Conservation (phyloP, 805 yeast species). For the Dipodascopsis uninucleata region DNA sequence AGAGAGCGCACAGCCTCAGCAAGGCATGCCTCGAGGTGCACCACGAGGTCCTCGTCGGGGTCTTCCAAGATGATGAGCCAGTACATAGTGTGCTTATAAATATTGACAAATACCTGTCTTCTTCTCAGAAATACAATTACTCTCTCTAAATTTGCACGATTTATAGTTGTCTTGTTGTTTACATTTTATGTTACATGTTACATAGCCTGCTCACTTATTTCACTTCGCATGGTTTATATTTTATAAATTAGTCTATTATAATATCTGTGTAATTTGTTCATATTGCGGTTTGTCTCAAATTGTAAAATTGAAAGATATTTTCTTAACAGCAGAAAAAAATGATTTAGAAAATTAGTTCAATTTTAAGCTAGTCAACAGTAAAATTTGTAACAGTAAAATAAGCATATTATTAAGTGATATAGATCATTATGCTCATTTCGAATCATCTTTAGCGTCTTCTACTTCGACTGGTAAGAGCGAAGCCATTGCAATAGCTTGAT, state of each 20-base stretch:
- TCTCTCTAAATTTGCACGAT: neutral
- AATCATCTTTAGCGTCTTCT: neutral
- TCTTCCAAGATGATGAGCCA: conserved; percentile 22
- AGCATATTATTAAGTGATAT: neutral
- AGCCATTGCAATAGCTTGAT: neutral
- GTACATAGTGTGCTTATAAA: neutral
- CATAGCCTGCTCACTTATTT: neutral
- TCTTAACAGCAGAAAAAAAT: too few species aligned
- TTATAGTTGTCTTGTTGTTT: neutral
- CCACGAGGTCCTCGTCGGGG: conserved; percentile 30
- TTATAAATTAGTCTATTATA: neutral
- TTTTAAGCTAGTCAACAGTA: neutral
- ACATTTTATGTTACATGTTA: neutral
- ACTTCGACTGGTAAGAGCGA: neutral
- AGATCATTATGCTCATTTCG: neutral
- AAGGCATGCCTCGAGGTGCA: conserved; percentile 21
- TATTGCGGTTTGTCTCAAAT: neutral
- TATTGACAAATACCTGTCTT: too few species aligned
- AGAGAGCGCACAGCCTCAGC: conserved; percentile 39
- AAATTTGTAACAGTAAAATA: neutral
- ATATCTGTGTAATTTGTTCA: neutral
- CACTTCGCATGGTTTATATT: neutral
- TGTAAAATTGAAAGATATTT: neutral
- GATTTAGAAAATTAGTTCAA: neutral
- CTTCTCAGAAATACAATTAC: neutral